Conservation (phyloP, 805 yeast genomes). For the Dipodascus albidus region DNA sequence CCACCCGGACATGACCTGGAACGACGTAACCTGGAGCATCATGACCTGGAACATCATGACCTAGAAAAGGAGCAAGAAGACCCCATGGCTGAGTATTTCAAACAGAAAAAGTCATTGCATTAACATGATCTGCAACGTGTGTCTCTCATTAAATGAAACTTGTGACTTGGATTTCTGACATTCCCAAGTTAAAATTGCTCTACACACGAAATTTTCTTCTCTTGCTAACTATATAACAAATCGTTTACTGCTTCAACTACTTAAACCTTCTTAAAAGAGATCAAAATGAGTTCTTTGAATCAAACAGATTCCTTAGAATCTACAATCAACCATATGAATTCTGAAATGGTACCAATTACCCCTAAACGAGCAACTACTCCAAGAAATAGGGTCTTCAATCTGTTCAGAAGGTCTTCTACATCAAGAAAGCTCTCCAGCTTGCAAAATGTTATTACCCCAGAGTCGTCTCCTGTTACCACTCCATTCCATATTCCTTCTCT, state of each 20-base stretch:
- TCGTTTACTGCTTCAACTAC: too few relatives aligned
- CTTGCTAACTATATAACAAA: not conserved
- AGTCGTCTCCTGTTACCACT: constrained; percentile 14
- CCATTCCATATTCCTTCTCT: constrained; percentile 5
- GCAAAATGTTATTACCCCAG: constrained; percentile 9
- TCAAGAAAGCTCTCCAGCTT: not conserved
- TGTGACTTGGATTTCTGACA: too few relatives aligned
- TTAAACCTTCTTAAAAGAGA: too few relatives aligned
- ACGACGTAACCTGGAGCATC: not conserved
- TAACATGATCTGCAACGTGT: not conserved
- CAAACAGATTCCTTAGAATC: not conserved
- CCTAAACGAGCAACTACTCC: not conserved
- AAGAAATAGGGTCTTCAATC: not conserved
- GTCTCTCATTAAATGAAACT: too few relatives aligned
- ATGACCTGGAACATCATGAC: not conserved
- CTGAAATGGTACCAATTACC: not conserved
- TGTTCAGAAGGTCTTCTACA: not conserved
- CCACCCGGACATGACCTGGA: too few relatives aligned
- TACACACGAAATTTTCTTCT: not conserved
- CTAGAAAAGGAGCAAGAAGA: constrained; percentile 3
- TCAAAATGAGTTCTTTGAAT: not conserved
- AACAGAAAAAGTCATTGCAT: not conserved
- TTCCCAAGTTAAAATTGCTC: not conserved
- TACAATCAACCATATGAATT: not conserved
- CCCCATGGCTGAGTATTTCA: constrained; percentile 10